These are phyloP conservation scores for Euptelea pleiosperma DNA, from an alignment of 164 flowering plant genomes.

Conservation along the genomic window DNA sequence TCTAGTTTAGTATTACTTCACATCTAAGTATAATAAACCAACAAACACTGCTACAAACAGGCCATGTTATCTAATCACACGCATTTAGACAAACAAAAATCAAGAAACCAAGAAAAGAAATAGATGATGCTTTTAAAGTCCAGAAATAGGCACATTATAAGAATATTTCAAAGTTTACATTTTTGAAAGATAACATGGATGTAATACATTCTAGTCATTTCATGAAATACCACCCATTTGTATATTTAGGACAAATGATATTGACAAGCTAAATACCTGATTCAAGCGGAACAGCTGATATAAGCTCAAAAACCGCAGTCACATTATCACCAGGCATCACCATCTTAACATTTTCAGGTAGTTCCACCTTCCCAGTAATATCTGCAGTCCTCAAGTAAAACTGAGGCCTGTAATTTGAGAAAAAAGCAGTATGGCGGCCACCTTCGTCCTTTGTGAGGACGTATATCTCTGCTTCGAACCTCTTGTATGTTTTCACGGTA, in stretches of 20 bases:
- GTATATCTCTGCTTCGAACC: slow-evolving; percentile 92
- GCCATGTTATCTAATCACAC: too few species aligned
- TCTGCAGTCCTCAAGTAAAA: slow-evolving; percentile 96
- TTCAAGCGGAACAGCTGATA: slow-evolving; percentile 80
- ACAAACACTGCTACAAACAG: too few species aligned
- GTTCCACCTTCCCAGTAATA: slow-evolving; percentile 86
- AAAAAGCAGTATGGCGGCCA: slow-evolving; percentile 94
- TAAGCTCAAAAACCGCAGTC: slow-evolving; percentile 85
- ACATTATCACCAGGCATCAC: slow-evolving; percentile 99
- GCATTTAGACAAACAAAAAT: too few species aligned
- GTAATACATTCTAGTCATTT: too few species aligned
- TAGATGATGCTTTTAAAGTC: too few species aligned
- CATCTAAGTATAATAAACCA: too few species aligned
- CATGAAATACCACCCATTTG: not conserved
- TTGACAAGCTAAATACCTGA: slow-evolving; percentile 43
- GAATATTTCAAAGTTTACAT: too few species aligned
- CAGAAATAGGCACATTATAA: too few species aligned
- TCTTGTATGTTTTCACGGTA: slow-evolving; percentile 65
- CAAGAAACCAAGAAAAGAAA: too few species aligned
- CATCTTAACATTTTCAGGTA: slow-evolving; percentile 97
- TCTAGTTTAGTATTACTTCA: too few species aligned
- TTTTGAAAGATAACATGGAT: too few species aligned
- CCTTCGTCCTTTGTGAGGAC: slow-evolving; percentile 98
- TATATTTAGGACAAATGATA: not conserved
- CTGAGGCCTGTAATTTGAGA: slow-evolving; percentile 94